These are phyloP conservation scores for Colletotrichum tamarilloi DNA, from an alignment of 2,329 filamentous ascomycete species.

Conservation along the genomic window DNA sequence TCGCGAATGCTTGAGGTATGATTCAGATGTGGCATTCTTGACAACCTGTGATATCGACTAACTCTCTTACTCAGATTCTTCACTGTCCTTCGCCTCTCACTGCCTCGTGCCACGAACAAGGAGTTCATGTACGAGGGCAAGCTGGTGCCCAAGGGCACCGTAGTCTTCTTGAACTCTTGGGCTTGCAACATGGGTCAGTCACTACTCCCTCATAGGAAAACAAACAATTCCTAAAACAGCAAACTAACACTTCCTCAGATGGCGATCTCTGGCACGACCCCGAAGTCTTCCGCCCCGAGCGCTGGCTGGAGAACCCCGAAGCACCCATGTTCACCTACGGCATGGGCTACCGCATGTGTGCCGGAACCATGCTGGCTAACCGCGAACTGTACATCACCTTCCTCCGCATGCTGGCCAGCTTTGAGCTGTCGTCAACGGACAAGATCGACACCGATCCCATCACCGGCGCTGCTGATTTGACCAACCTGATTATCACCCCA, in stretches of 20 bases:
- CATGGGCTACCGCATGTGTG: conserved; percentile 65
- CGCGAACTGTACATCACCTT: conserved; percentile 65
- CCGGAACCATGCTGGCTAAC: conserved; percentile 63
- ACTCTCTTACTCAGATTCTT: conserved; percentile 60
- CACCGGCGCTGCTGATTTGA: conserved; percentile 26
- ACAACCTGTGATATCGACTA: conserved; percentile 38
- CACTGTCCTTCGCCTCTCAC: conserved; percentile 73
- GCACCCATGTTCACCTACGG: conserved; percentile 65
- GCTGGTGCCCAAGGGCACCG: conserved; percentile 63
- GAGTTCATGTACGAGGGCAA: conserved; percentile 40
- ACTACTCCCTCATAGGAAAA: conserved; percentile 64
- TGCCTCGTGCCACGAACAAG: conserved; percentile 62
- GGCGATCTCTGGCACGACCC: conserved; percentile 72
- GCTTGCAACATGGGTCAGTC: conserved; percentile 43
- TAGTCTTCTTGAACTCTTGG: conserved; percentile 46
- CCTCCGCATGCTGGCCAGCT: conserved; percentile 61
- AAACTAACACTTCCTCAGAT: conserved; percentile 49
- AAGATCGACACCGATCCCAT: conserved; percentile 21
- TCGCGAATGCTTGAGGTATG: conserved; percentile 72
- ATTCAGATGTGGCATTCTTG: background rate
- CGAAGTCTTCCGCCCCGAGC: conserved; percentile 66
- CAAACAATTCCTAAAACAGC: conserved; percentile 37
- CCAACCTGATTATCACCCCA: conserved; percentile 24
- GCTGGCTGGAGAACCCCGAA: conserved; percentile 51
- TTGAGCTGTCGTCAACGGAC: conserved; percentile 52